phyloP scores from a whole-genome alignment of 768 basidiomycete genomes.

The Paxillus ammoniavirescens region DNA sequence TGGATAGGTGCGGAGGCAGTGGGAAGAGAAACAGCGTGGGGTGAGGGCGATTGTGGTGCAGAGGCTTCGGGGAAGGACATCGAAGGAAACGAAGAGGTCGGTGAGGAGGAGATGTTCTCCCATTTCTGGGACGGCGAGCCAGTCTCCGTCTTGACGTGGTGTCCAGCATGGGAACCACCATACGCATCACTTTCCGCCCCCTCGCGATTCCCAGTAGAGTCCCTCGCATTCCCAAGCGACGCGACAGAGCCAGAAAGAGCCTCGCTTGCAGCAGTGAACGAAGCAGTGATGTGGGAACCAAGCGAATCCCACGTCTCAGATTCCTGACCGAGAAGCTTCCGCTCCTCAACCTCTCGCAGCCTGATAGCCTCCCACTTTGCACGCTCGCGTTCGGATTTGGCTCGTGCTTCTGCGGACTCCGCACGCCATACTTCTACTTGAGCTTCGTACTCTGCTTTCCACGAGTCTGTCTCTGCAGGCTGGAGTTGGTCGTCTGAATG shows the following conservation, averaged over 20 bases:
- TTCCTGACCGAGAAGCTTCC: conserved; percentile 27
- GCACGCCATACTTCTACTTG: conserved; percentile 71
- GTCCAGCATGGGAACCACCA: background rate
- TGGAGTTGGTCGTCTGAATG: background rate
- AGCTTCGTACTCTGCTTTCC: conserved; percentile 69
- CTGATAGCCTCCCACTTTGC: conserved; percentile 70
- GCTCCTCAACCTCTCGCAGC: conserved; percentile 42
- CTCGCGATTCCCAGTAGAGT: conserved; percentile 17
- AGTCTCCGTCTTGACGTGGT: conserved; percentile 12
- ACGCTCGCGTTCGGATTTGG: conserved; percentile 74
- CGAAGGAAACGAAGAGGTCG: conserved; percentile 73
- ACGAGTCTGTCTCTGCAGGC: conserved; percentile 40
- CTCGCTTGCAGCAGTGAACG: conserved; percentile 17
- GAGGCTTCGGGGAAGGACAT: conserved; percentile 69
- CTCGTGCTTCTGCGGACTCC: conserved; percentile 67
- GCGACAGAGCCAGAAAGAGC: conserved; percentile 15
- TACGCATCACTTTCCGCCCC: conserved; percentile 37
- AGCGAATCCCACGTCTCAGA: conserved; percentile 20
- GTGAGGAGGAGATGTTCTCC: conserved; percentile 67
- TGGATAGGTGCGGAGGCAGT: conserved; percentile 5
- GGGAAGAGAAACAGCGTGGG: conserved; percentile 22
- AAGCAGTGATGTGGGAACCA: conserved; percentile 27
- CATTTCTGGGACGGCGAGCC: conserved; percentile 54
- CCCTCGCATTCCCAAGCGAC: conserved; percentile 17
- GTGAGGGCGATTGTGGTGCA: conserved; percentile 46